These are phyloP conservation scores for Pleomassaria siparia DNA, from an alignment of 2,329 filamentous ascomycete genomes.

Conservation along the genomic window DNA sequence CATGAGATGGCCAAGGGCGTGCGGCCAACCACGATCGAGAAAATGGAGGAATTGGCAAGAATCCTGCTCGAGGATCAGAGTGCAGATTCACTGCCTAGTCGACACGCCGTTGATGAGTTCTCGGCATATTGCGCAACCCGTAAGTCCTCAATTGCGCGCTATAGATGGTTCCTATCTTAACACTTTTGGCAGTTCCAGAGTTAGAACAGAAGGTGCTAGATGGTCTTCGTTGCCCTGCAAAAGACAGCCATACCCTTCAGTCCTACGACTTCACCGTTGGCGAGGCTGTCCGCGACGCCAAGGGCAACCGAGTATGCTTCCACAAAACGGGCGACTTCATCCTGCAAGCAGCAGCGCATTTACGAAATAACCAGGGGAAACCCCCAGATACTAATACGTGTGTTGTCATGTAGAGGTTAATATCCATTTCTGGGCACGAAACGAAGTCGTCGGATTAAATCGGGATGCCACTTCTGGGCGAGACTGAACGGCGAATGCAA, in stretches of 20 bases:
- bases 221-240: conserved; percentile 31
- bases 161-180: too few species aligned
- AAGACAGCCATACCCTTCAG: conserved; percentile 38
- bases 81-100: conserved; percentile 28
- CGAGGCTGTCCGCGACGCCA: conserved; percentile 35
- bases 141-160: too few species aligned
- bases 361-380: conserved; percentile 27
- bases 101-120: conserved; percentile 36
- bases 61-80: conserved; percentile 32
- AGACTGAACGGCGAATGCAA: too few species aligned
- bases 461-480: too few species aligned
- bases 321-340: conserved; percentile 41
- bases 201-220: conserved; percentile 34
- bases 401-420: conserved; percentile 4
- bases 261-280: conserved; percentile 35
- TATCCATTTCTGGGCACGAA: too few species aligned
- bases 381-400: conserved; percentile 16
- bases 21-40: conserved; percentile 28
- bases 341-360: conserved; percentile 32
- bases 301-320: conserved; percentile 38
- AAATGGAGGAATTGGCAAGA: conserved; percentile 31
- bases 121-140: conserved; percentile 35
- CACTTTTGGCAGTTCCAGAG: conserved; percentile 15
- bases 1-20: conserved; percentile 37
- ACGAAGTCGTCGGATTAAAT: too few species aligned